Evolutionary conservation across 495 filamentous ascomycete species (phyloP).

Genomic region (Hypoxylon rickii): DNA sequence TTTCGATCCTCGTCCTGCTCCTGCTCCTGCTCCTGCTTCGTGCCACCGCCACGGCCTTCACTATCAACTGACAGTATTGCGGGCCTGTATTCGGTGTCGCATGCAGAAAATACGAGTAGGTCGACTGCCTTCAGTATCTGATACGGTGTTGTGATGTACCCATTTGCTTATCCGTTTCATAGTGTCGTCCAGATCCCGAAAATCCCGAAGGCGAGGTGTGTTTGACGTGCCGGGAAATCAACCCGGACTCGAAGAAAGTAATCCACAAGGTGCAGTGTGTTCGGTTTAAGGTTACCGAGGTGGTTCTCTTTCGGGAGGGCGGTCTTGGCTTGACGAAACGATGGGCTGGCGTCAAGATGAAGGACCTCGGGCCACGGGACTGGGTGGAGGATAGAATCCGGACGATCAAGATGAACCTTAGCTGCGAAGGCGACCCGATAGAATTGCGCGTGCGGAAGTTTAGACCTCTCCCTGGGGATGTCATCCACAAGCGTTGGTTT

Average conservation of each 20-base stretch:
- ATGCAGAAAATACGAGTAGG: constrained; percentile 50
- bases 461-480: constrained; percentile 35
- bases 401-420: constrained; percentile 41
- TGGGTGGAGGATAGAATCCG: constrained; percentile 24
- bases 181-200: constrained; percentile 39
- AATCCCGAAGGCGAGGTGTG: constrained; percentile 40
- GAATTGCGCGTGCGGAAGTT: constrained; percentile 42
- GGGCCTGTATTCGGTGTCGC: constrained; percentile 51
- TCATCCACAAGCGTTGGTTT: constrained; percentile 37
- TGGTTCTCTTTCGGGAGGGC: constrained; percentile 44
- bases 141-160: constrained; percentile 1
- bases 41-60: neutral
- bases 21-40: neutral
- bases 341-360: constrained; percentile 43
- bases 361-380: constrained; percentile 40
- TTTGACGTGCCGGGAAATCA: constrained; percentile 41
- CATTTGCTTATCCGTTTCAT: constrained; percentile 11
- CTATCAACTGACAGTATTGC: constrained; percentile 13
- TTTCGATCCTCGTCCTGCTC: neutral
- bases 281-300: constrained; percentile 45
- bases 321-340: constrained; percentile 45
- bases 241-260: constrained; percentile 47
- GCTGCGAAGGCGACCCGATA: constrained; percentile 36
- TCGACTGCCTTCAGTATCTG: constrained; percentile 15
- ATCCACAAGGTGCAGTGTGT: constrained; percentile 49